A percentile compares a stretch with the other conserved stretches of the same genome.
Conservation (phyloP, 1,284 basidiomycete species). For the Fomitopsis pinicola region DNA sequence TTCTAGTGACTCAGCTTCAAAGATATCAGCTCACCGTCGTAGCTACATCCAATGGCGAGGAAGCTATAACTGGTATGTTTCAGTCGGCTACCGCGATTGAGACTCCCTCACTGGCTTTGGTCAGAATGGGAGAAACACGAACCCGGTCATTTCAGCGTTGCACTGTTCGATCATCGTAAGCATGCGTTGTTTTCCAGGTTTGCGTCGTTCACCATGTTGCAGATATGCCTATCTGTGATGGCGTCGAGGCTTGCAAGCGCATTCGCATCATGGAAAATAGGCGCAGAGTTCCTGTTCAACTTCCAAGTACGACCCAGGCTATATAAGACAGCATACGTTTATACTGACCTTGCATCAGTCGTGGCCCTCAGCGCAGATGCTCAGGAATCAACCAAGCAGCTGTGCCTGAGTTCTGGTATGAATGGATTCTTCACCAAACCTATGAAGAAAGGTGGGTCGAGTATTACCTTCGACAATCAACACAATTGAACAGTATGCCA, state of each 20-base stretch:
- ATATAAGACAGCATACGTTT: neutral
- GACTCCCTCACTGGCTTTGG: neutral
- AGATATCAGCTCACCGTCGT: slow-evolving; percentile 53
- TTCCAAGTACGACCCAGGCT: slow-evolving; percentile 49
- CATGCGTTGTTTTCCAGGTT: slow-evolving; percentile 7
- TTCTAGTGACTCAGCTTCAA: slow-evolving; percentile 62
- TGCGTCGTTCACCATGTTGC: neutral
- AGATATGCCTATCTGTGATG: slow-evolving; percentile 77
- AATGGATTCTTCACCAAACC: slow-evolving; percentile 71
- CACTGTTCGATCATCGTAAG: slow-evolving; percentile 70
- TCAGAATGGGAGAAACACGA: slow-evolving; percentile 63
- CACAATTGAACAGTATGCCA: slow-evolving; percentile 6
- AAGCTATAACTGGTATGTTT: slow-evolving; percentile 50
- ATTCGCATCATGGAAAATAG: slow-evolving; percentile 55
- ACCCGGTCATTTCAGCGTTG: slow-evolving; percentile 63
- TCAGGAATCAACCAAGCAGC: slow-evolving; percentile 68
- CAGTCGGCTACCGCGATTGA: neutral
- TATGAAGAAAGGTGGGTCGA: slow-evolving; percentile 50
- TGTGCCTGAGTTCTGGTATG: slow-evolving; percentile 71
- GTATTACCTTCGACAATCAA: neutral
- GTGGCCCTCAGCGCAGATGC: slow-evolving; percentile 69
- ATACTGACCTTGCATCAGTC: slow-evolving; percentile 35
- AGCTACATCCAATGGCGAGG: slow-evolving; percentile 62
- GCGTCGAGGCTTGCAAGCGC: slow-evolving; percentile 66
- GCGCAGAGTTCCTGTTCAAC: slow-evolving; percentile 39